These are phyloP conservation scores for Conoideocrella luteorostrata DNA, from an alignment of 2,329 filamentous ascomycete species.

Conservation along the genomic window DNA sequence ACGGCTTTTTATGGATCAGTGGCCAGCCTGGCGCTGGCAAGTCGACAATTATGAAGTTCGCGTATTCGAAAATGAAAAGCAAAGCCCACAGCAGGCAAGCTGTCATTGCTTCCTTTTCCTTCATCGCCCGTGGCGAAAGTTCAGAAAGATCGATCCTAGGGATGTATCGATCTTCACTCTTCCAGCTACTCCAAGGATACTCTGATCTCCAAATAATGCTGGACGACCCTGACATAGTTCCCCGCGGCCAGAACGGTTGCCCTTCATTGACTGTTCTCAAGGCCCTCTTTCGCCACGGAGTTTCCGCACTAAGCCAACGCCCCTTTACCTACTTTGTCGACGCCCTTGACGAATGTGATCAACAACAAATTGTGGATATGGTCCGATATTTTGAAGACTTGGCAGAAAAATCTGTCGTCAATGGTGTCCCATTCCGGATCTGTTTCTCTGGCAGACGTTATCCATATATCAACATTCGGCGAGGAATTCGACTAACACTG, in stretches of 20 bases:
- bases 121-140: constrained; percentile 36
- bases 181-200: constrained; percentile 35
- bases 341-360: constrained; percentile 43
- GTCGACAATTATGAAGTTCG: constrained; percentile 39
- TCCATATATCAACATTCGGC: constrained; percentile 30
- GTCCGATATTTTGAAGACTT: constrained; percentile 35
- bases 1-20: constrained; percentile 28
- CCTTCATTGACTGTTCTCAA: constrained; percentile 13
- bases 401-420: constrained; percentile 19
- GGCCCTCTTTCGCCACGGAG: constrained; percentile 16
- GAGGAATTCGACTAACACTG: constrained; percentile 22
- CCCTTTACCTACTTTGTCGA: constrained; percentile 20
- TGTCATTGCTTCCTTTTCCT: constrained; percentile 39
- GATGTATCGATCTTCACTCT: constrained; percentile 42
- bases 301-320: constrained; percentile 11
- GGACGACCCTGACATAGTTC: neutral
- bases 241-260: constrained; percentile 12
- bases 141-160: constrained; percentile 40
- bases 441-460: constrained; percentile 42
- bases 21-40: constrained; percentile 39
- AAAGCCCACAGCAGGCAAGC: constrained; percentile 12
- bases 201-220: too few relatives aligned
- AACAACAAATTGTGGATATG: constrained; percentile 35
- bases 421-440: constrained; percentile 20
- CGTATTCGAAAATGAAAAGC: constrained; percentile 11